Conservation (phyloP, 495 filamentous ascomycete species). For the Trichoderma reesei region DNA sequence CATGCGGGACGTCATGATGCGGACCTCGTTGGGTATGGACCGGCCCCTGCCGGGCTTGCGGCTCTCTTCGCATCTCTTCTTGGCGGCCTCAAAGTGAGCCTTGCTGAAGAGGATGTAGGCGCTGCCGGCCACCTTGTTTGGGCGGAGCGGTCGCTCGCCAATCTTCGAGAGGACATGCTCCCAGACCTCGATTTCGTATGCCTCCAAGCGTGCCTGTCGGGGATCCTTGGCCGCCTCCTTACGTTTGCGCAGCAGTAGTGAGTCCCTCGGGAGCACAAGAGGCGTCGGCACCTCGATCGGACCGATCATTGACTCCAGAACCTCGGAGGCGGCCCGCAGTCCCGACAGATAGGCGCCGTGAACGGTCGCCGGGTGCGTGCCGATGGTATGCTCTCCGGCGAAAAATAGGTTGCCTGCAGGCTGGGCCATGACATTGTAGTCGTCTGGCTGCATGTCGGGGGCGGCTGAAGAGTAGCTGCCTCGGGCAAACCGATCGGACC, state of each 20-base stretch:
- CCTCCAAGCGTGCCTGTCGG: conserved; percentile 48
- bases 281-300: conserved; percentile 68
- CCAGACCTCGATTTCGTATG: conserved; percentile 66
- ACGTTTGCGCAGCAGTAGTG: conserved; percentile 37
- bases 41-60: conserved; percentile 54
- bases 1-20: conserved; percentile 71
- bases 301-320: conserved; percentile 68
- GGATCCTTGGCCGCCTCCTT: conserved; percentile 40
- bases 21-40: conserved; percentile 68
- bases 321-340: conserved; percentile 74
- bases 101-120: conserved; percentile 72
- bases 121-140: conserved; percentile 59
- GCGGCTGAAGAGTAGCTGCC: conserved; percentile 94
- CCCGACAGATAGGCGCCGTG: conserved; percentile 95
- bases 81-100: conserved; percentile 66
- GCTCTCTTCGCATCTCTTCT: conserved; percentile 58
- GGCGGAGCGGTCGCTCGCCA: conserved; percentile 62
- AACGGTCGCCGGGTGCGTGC: conserved; percentile 91
- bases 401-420: conserved; percentile 84
- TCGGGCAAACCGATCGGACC: conserved; percentile 73
- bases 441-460: conserved; percentile 64
- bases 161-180: conserved; percentile 57
- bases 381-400: conserved; percentile 91
- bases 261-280: conserved; percentile 58
- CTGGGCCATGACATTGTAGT: conserved; percentile 90